A percentile compares a stretch with the other conserved stretches of the same genome.
Evolutionary conservation across 164 flowering plant genomes (phyloP).

Genomic region (Litsea cubeba): DNA sequence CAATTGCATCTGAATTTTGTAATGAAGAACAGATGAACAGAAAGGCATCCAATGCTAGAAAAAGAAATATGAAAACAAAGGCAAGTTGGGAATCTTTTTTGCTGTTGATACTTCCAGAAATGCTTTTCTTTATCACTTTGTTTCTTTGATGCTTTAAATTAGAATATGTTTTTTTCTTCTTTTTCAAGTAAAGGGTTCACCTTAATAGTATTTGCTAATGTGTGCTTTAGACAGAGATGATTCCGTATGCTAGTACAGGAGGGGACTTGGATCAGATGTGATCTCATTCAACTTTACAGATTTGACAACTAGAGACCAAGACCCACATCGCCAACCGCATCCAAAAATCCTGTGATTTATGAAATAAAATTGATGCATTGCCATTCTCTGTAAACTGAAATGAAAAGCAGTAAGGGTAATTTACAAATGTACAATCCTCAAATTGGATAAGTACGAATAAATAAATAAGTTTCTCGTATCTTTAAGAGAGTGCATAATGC

Average conservation of each 20-base stretch:
- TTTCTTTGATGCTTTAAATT: not conserved
- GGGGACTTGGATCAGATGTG: not conserved
- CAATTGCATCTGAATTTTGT: not conserved
- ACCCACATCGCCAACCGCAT: not conserved
- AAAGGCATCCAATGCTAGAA: not conserved
- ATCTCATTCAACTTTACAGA: not conserved
- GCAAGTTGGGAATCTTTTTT: not conserved
- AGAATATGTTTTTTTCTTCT: conserved; percentile 1
- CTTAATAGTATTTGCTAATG: not conserved
- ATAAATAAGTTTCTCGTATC: no score
- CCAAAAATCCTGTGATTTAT: not conserved
- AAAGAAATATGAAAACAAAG: not conserved
- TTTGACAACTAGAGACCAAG: not conserved
- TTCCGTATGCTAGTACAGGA: not conserved
- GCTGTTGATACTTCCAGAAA: not conserved
- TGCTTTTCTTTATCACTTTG: not conserved
- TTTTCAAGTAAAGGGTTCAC: not conserved
- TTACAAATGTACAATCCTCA: no score
- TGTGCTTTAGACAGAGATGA: not conserved
- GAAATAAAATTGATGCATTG: not conserved
- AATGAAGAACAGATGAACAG: not conserved
- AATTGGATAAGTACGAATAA: no score
- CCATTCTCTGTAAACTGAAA: not conserved
- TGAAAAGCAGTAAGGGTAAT: no score
- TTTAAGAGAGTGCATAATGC: no score